Base-by-base conservation (phyloP, 805 yeast genomes). In the Schizosaccharomyces japonicus region DNA sequence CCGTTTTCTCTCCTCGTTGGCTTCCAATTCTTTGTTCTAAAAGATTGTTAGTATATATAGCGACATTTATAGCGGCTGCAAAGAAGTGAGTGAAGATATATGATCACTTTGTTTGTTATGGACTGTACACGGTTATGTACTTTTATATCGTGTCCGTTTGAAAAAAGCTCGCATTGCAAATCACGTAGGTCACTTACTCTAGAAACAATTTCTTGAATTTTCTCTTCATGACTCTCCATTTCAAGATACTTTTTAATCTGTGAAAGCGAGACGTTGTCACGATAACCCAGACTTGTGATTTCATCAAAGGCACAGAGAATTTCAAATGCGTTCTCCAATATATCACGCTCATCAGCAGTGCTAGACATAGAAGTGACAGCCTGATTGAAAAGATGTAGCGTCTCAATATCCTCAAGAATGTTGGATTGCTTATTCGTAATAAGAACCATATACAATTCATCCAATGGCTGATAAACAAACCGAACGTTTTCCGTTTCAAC, bases 191-290 rank as follows among this genome's bases (percentile, higher is more conserved):
- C 23, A 36, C 46, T 1, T 42, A 42, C 46, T 21, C 46, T 42
- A 23, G 57, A 96, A 57, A 90, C 90, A 60, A 90, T 85, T 61
- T 90, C 95, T 68, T 90, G 96, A 59, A 92, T 87, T 68, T 82
- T 87, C 66, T 90, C 99, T 65, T 90, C 98, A 61, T 90, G 95
- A 36, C 94, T 80, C 64, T 90, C 96, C 96, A 90, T 87, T 60
- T 83, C 87, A 66, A 90, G 68, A 64, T 81, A 87, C 10, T 92
- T 81, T 61, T 73, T 75, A 53, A 90, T 80, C 66, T 90, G 96
- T 50, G 76, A 62, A 53, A 78, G 61, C 0, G 90, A 74, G 53
- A 87, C 66, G 62, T 83, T 80, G 62, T 90, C 99, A 54, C 81
- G 76, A 66, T 78, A 83, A 15, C 98, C 98, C 64, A 82, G 68